These are phyloP conservation scores for Aspergillus steynii DNA, from an alignment of 495 filamentous ascomycete species.

Conservation along the genomic window DNA sequence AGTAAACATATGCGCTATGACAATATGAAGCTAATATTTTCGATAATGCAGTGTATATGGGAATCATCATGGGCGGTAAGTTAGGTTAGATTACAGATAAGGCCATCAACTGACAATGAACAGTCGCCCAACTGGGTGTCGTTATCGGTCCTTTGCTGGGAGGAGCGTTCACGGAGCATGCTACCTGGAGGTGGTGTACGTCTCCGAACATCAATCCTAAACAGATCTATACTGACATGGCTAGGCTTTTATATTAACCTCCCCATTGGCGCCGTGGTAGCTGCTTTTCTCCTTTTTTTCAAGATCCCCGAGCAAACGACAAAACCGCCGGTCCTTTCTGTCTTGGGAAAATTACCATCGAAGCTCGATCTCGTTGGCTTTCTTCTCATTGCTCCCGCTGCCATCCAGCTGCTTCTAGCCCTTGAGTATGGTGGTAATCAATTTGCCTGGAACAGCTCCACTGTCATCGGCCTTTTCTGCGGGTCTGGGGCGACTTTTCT, in stretches of 20 bases:
- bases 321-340: constrained; percentile 34
- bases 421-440: constrained; percentile 25
- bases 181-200: constrained; percentile 49
- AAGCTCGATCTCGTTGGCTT: constrained; percentile 42
- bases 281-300: constrained; percentile 33
- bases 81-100: constrained; percentile 16
- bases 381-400: constrained; percentile 34
- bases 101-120: not conserved
- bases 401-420: constrained; percentile 34
- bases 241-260: constrained; percentile 58
- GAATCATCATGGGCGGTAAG: constrained; percentile 22
- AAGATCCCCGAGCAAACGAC: constrained; percentile 20
- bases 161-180: constrained; percentile 51
- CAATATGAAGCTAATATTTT: not conserved
- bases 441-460: constrained; percentile 24
- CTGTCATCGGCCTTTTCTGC: constrained; percentile 27
- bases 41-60: not conserved
- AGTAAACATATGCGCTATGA: not conserved
- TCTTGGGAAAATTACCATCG: constrained; percentile 13
- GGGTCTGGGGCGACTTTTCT: constrained; percentile 18
- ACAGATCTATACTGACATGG: constrained; percentile 7
- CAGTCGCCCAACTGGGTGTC: constrained; percentile 23
- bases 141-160: constrained; percentile 53
- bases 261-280: constrained; percentile 50
- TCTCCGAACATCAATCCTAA: not conserved